Conservation (phyloP, 192 early-diverging fungal species). For the Nowakowskiella sp. region DNA sequence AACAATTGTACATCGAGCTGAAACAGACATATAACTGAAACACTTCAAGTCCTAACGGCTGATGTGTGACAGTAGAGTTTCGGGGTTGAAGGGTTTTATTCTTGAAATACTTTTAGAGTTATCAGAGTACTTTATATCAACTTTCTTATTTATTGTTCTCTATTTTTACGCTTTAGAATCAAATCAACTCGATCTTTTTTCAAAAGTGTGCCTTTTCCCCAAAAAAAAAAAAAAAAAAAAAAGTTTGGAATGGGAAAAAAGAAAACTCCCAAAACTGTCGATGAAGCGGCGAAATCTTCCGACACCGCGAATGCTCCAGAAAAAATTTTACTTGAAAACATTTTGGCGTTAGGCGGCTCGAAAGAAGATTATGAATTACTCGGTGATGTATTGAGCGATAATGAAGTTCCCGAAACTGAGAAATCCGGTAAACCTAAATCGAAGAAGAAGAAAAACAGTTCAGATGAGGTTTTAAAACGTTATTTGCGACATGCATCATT, state of each 20-base stretch:
- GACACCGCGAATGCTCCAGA: too few relatives aligned
- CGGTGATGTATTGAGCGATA: constrained; percentile 38
- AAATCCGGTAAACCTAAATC: constrained; percentile 17
- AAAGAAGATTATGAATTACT: constrained; percentile 50
- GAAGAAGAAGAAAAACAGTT: constrained; percentile 11
- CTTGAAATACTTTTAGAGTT: neutral
- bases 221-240: neutral
- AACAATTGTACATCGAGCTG: too few relatives aligned
- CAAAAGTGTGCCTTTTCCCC: neutral
- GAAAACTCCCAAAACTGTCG: neutral
- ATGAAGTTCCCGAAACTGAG: constrained; percentile 26
- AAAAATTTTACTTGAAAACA: constrained; percentile 49
- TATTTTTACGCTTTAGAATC: neutral
- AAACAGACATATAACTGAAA: too few relatives aligned
- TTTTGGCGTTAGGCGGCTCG: constrained; percentile 55
- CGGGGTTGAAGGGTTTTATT: constrained; percentile 1
- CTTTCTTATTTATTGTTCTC: neutral
- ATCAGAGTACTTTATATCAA: constrained; percentile 2
- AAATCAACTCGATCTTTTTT: neutral
- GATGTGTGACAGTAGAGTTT: too few relatives aligned
- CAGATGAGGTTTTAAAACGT: constrained; percentile 16
- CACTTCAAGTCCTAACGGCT: too few relatives aligned
- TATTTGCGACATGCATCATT: constrained; percentile 3
- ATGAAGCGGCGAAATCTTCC: neutral
- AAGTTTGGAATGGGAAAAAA: neutral